Percentiles rank a stretch among this genome's conserved stretches.
These are phyloP conservation scores for Mariannaea elegans DNA, from an alignment of 2,329 filamentous ascomycete species.

Conservation along the genomic window DNA sequence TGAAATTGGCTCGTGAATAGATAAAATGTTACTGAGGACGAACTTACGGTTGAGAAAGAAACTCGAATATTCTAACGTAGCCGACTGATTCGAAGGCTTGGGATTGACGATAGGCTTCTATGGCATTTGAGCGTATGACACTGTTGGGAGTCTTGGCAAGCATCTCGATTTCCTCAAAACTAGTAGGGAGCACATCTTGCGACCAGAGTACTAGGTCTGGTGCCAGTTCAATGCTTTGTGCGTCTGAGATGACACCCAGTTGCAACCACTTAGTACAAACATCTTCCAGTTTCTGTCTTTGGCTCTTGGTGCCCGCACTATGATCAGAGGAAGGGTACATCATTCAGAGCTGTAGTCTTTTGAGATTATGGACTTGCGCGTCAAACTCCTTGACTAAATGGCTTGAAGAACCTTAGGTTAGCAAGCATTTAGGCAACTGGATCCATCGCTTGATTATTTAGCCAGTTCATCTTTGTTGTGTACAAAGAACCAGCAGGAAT, in stretches of 20 bases:
- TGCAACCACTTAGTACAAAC: constrained; percentile 11
- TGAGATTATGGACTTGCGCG: too few relatives aligned
- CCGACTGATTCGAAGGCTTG: constrained; percentile 28
- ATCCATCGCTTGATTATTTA: too few relatives aligned
- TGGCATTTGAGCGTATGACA: constrained; percentile 45
- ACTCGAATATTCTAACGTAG: constrained; percentile 44
- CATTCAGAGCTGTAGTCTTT: too few relatives aligned
- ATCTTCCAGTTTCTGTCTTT: too few relatives aligned
- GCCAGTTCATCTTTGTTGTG: too few relatives aligned
- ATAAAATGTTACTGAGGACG: rapidly evolving
- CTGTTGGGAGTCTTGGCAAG: constrained; percentile 36
- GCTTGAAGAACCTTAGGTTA: too few relatives aligned
- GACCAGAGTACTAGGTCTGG: constrained; percentile 43
- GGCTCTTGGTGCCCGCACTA: too few relatives aligned
- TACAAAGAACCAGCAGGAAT: too few relatives aligned
- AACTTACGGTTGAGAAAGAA: constrained; percentile 51
- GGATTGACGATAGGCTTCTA: constrained; percentile 42
- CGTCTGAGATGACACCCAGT: constrained; percentile 30
- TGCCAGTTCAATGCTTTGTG: constrained; percentile 8
- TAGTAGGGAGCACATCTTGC: constrained; percentile 14
- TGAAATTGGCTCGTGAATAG: not conserved
- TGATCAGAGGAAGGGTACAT: too few relatives aligned
- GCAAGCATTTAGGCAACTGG: too few relatives aligned
- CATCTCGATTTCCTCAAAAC: not conserved
- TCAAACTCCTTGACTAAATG: too few relatives aligned